A percentile compares a stretch with the other conserved stretches of the same genome.
Conservation (phyloP, 139 green algal genomes). For the Ulvella scutata region DNA sequence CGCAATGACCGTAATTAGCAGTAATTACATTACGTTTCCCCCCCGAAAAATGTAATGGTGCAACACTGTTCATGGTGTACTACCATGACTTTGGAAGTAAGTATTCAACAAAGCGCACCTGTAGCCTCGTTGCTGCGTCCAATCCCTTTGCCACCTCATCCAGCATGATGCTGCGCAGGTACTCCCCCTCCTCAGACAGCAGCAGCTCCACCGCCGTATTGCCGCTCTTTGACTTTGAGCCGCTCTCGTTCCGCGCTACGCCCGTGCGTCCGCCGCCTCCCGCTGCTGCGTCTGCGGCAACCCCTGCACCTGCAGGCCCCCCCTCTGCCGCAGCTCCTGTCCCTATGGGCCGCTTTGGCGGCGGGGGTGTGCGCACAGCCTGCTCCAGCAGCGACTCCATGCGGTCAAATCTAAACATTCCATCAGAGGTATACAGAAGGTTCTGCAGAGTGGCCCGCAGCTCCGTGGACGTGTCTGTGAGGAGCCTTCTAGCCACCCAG, state of each 20-base stretch:
- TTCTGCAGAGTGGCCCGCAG: constrained; percentile 43
- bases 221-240: constrained; percentile 14
- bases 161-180: constrained; percentile 58
- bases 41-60: too few relatives aligned
- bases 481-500: constrained; percentile 65
- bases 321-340: not conserved
- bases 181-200: constrained; percentile 47
- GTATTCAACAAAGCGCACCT: too few relatives aligned
- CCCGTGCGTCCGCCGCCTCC: not conserved
- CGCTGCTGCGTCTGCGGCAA: not conserved
- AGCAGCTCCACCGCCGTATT: constrained; percentile 49
- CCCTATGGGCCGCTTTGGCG: not conserved
- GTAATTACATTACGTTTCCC: too few relatives aligned
- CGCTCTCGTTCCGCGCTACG: not conserved
- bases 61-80: too few relatives aligned
- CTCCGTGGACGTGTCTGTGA: constrained; percentile 52
- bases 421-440: constrained; percentile 55
- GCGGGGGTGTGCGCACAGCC: constrained; percentile 16
- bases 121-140: constrained; percentile 46
- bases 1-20: too few relatives aligned
- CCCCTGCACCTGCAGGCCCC: not conserved
- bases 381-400: constrained; percentile 62
- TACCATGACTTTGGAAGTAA: too few relatives aligned
- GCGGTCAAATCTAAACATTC: constrained; percentile 51
- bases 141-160: constrained; percentile 75